These are phyloP conservation scores for Drechslerella coelobrocha DNA, from an alignment of 2,329 filamentous ascomycete genomes.

Conservation along the genomic window DNA sequence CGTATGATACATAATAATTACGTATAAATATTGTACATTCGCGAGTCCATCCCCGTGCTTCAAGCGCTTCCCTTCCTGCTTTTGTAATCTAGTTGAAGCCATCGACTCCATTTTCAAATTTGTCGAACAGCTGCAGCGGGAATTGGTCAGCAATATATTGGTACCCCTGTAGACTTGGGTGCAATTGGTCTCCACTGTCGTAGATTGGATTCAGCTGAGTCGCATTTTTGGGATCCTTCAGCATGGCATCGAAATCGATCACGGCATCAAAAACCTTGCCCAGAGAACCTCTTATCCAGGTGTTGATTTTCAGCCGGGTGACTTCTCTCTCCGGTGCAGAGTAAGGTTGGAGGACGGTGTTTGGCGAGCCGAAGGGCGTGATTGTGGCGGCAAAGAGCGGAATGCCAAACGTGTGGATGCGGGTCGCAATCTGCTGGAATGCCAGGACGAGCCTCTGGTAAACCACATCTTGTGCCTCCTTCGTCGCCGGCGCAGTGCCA, in stretches of 20 bases:
- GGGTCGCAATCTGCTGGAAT: conserved; percentile 66
- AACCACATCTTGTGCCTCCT: conserved; percentile 61
- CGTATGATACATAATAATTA: neutral
- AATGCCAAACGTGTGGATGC: conserved; percentile 58
- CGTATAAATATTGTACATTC: neutral
- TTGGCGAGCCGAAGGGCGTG: conserved; percentile 66
- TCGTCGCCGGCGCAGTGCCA: conserved; percentile 62
- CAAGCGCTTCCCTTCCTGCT: neutral
- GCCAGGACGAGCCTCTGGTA: conserved; percentile 65
- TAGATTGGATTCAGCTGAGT: conserved; percentile 63
- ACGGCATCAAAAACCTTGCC: conserved; percentile 67
- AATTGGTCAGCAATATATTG: conserved; percentile 67
- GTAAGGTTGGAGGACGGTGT: conserved; percentile 62
- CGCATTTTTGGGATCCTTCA: conserved; percentile 63
- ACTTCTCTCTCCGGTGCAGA: conserved; percentile 64
- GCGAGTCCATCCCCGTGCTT: neutral
- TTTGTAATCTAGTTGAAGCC: conserved; percentile 43
- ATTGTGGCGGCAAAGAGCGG: conserved; percentile 70
- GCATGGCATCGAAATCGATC: conserved; percentile 68
- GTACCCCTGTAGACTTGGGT: conserved; percentile 68
- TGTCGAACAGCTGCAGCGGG: conserved; percentile 65
- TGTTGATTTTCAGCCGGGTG: conserved; percentile 67
- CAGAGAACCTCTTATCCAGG: conserved; percentile 64
- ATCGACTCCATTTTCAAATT: conserved; percentile 38
- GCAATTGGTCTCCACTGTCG: conserved; percentile 71